Base-by-base conservation (phyloP, 805 yeast species). In the Ogataea glucozyma region DNA sequence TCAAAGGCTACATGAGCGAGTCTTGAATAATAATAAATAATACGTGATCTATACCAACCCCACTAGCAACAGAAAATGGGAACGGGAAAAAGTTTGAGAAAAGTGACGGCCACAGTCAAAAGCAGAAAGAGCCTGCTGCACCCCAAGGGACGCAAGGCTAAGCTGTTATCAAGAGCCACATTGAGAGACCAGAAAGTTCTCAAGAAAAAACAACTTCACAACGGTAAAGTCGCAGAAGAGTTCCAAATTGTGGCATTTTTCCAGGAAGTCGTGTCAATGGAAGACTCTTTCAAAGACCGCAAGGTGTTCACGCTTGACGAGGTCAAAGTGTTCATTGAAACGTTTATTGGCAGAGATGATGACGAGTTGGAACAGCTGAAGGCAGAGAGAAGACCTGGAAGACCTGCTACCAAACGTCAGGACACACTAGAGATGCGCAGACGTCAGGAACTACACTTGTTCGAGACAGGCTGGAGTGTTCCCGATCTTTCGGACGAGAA, bases 121-220 rank as follows among this genome's bases (percentile, higher is more conserved):
- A 74, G 74, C 54, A 69, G 78, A 46, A 78, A 75, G 30, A 78
- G 76, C 32, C 70, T 76, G 27, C 68, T 85, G 52, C 98, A 91
- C 61, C 93, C 95, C 17, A 84, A 83, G 57, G 96, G 97, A 8
- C 76, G 97, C 41, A 91, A 89, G 64, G 85, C 88, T 63, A 84
- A 84, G 64, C 88, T 85, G 60, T 68, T 91, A 39, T 83, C 83
- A 43, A 72, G 93, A 49, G 97, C 97, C n/a, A 79, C 95, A 2
- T 66, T 88, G 33, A 77, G 99, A 63, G 95, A 90, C 49, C 73
- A 72, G 38, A 87, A 85, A 61, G 65, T 91, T 39, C 76, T 72
- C 26, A 71, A 71, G 38, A 79, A 76, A 60, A 86, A 85, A 58
- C 62, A 72, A 17, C 72, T 71, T 38, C 79, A 78, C 53, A 63